A percentile compares a stretch with the other conserved stretches of the same genome.
phyloP scores from a whole-genome alignment of 2,329 filamentous ascomycete species.

The Pyrenophora tritici-repentis region DNA sequence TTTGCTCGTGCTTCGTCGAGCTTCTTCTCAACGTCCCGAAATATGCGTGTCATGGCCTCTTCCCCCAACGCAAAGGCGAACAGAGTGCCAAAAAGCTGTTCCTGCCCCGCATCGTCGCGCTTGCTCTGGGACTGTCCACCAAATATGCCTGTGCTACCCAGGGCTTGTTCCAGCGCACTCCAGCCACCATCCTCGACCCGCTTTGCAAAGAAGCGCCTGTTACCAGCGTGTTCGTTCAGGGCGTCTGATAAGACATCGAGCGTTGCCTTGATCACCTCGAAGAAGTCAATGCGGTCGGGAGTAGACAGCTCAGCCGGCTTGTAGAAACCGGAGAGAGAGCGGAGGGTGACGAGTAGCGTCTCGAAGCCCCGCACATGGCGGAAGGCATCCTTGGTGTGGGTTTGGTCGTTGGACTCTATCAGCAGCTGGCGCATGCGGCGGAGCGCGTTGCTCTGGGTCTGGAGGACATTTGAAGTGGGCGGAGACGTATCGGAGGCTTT shows the following conservation, averaged over 20 bases:
- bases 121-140: conserved; percentile 39
- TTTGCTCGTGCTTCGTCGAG: conserved; percentile 21
- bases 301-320: conserved; percentile 66
- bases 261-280: conserved; percentile 72
- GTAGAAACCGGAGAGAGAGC: conserved; percentile 76
- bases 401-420: conserved; percentile 57
- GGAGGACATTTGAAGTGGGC: conserved; percentile 39
- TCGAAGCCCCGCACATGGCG: conserved; percentile 80
- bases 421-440: conserved; percentile 70
- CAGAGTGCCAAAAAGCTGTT: conserved; percentile 82
- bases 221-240: conserved; percentile 80
- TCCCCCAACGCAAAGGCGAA: conserved; percentile 82
- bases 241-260: conserved; percentile 75
- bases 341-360: conserved; percentile 69
- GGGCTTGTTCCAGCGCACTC: conserved; percentile 70
- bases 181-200: conserved; percentile 78
- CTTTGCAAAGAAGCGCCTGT: conserved; percentile 82
- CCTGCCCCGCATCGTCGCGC: conserved; percentile 51
- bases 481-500: conserved; percentile 37
- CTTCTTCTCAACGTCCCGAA: conserved; percentile 51
- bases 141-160: conserved; percentile 66
- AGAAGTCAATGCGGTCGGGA: conserved; percentile 67
- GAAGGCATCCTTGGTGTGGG: conserved; percentile 76
- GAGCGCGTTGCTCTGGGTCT: conserved; percentile 57
- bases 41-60: conserved; percentile 72